These are phyloP conservation scores for Psilocybe sp. DNA, from an alignment of 768 basidiomycete genomes.

Conservation along the genomic window DNA sequence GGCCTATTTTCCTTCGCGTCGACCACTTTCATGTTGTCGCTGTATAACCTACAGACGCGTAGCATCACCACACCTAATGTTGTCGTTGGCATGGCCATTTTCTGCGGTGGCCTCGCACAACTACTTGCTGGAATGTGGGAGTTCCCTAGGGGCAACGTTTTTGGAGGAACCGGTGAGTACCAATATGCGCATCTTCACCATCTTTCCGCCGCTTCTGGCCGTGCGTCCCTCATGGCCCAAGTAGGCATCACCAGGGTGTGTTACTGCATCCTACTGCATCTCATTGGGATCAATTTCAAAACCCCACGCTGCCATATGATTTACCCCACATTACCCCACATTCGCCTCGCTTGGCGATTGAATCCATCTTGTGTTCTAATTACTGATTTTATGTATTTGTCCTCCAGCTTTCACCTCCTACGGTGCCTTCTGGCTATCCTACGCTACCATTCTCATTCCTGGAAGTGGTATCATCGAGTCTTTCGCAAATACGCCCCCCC, in stretches of 20 bases:
- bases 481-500: constrained; percentile 29
- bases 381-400: not conserved
- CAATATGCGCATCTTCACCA: not conserved
- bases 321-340: constrained; percentile 7
- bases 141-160: constrained; percentile 65
- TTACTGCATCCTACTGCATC: too few species aligned
- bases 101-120: constrained; percentile 82
- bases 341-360: not conserved
- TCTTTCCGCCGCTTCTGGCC: not conserved
- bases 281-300: not conserved
- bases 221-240: too few species aligned
- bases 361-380: not conserved
- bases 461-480: constrained; percentile 58
- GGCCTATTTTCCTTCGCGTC: constrained; percentile 84
- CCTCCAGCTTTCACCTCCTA: constrained; percentile 73
- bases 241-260: too few species aligned
- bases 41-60: constrained; percentile 67
- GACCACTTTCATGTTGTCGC: constrained; percentile 75
- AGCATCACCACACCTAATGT: constrained; percentile 57
- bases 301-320: too few species aligned
- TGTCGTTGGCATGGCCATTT: constrained; percentile 84
- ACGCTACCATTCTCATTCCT: constrained; percentile 70
- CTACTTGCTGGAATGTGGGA: constrained; percentile 91
- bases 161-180: constrained; percentile 70
- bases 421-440: constrained; percentile 89